Conservation (phyloP, 306 rosid genomes). For the Trichosanthes truncata region DNA sequence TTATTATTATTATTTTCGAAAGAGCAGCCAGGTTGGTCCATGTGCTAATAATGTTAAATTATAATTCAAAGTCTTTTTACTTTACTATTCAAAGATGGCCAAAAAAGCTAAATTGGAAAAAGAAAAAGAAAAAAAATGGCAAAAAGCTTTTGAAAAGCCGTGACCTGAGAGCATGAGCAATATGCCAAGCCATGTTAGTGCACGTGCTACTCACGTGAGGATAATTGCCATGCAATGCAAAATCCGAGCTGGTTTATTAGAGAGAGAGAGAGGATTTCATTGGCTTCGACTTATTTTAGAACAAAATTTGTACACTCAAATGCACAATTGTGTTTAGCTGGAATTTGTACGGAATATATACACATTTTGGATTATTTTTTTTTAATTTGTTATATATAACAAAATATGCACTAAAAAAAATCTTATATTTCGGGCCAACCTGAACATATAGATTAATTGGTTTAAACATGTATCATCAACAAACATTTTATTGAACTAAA, state of each 20-base stretch:
- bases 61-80: conserved; percentile 8
- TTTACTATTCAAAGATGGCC: neutral
- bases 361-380: neutral
- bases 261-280: neutral
- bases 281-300: too few species aligned
- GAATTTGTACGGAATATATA: neutral
- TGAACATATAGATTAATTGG: too few species aligned
- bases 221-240: conserved; percentile 12
- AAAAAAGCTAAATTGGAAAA: neutral
- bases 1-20: neutral
- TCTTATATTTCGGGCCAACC: too few species aligned
- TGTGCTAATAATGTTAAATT: conserved; percentile 43
- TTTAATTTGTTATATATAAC: too few species aligned
- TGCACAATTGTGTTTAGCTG: neutral
- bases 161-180: neutral
- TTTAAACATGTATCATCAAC: too few species aligned
- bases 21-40: conserved; percentile 58
- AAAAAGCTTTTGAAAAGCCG: conserved; percentile 21
- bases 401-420: too few species aligned
- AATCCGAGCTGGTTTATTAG: conserved; percentile 9
- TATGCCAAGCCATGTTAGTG: conserved; percentile 24
- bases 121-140: conserved; percentile 21
- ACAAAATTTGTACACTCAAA: neutral
- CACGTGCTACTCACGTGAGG: conserved; percentile 47
- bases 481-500: too few species aligned